Evolutionary conservation across 2,329 filamentous ascomycete genomes (phyloP).

Genomic region (Cladosporium halotolerans): DNA sequence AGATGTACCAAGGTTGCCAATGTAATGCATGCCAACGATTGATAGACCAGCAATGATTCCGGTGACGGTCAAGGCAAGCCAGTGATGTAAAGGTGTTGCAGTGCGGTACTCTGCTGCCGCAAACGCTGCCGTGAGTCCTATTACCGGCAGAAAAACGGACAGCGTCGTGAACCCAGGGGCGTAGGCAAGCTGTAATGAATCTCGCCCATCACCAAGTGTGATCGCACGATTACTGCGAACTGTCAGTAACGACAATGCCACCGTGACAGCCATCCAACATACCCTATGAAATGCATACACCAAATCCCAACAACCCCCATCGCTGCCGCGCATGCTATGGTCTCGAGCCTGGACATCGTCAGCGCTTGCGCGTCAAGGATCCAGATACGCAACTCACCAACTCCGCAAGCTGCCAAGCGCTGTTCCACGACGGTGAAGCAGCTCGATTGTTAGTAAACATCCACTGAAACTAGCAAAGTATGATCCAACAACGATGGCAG

Average conservation of each 20-base stretch:
- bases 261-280: background rate
- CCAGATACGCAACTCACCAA: slow-evolving; percentile 20
- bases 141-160: slow-evolving; percentile 73
- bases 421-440: slow-evolving; percentile 58
- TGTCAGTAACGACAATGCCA: background rate
- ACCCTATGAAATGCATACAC: slow-evolving; percentile 59
- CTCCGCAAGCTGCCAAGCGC: slow-evolving; percentile 26
- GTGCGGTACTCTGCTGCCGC: slow-evolving; percentile 52
- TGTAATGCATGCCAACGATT: slow-evolving; percentile 80
- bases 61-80: slow-evolving; percentile 43
- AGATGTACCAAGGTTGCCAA: slow-evolving; percentile 74
- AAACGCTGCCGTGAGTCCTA: slow-evolving; percentile 68
- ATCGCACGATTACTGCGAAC: slow-evolving; percentile 69
- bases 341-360: slow-evolving; percentile 33
- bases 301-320: slow-evolving; percentile 47
- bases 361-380: background rate
- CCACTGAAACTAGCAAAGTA: slow-evolving; percentile 68
- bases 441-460: slow-evolving; percentile 70
- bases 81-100: slow-evolving; percentile 25
- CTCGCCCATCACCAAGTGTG: slow-evolving; percentile 57
- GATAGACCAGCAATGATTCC: slow-evolving; percentile 66
- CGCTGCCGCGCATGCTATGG: slow-evolving; percentile 36
- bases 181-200: slow-evolving; percentile 66
- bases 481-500: slow-evolving; percentile 62
- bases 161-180: slow-evolving; percentile 64